A percentile compares a stretch with the other conserved stretches of the same genome.
phyloP scores from a whole-genome alignment of 2,329 filamentous ascomycete species.

The Talaromyces sp. region DNA sequence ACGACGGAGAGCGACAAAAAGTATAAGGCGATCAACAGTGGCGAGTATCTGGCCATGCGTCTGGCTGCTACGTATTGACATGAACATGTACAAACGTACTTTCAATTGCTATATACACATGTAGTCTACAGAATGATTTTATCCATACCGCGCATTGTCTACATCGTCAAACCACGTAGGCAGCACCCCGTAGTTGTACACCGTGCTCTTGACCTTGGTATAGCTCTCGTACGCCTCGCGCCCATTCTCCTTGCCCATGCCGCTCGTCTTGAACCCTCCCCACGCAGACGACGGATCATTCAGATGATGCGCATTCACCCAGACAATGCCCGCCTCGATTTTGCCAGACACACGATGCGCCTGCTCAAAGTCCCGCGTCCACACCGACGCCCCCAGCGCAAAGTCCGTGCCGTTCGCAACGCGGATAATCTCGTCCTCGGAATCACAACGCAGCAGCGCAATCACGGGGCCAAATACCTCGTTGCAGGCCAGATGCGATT shows the following conservation, averaged over 20 bases:
- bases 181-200: slow-evolving; percentile 58
- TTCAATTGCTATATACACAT: background rate
- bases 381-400: slow-evolving; percentile 47
- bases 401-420: slow-evolving; percentile 49
- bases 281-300: slow-evolving; percentile 68
- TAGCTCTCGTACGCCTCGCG: slow-evolving; percentile 58
- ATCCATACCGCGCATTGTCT: slow-evolving; percentile 56
- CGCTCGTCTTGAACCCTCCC: slow-evolving; percentile 61
- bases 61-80: slow-evolving; percentile 65
- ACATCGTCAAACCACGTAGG: slow-evolving; percentile 64
- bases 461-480: slow-evolving; percentile 52
- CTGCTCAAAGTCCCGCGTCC: slow-evolving; percentile 46
- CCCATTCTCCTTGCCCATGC: slow-evolving; percentile 69
- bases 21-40: slow-evolving; percentile 71
- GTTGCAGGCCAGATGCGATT: slow-evolving; percentile 23
- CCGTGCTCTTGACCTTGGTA: slow-evolving; percentile 40
- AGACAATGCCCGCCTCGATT: slow-evolving; percentile 47
- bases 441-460: slow-evolving; percentile 42
- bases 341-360: slow-evolving; percentile 42
- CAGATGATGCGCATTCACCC: slow-evolving; percentile 56
- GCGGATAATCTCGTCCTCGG: slow-evolving; percentile 42
- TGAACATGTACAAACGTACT: too few relatives aligned
- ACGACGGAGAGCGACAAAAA: slow-evolving; percentile 60
- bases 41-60: slow-evolving; percentile 74
- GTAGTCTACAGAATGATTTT: background rate